Evolutionary conservation across 2,329 filamentous ascomycete genomes (phyloP), one percentile per base, ranked within the genome.

Genomic region (Pseudocercospora crystallina): DNA sequence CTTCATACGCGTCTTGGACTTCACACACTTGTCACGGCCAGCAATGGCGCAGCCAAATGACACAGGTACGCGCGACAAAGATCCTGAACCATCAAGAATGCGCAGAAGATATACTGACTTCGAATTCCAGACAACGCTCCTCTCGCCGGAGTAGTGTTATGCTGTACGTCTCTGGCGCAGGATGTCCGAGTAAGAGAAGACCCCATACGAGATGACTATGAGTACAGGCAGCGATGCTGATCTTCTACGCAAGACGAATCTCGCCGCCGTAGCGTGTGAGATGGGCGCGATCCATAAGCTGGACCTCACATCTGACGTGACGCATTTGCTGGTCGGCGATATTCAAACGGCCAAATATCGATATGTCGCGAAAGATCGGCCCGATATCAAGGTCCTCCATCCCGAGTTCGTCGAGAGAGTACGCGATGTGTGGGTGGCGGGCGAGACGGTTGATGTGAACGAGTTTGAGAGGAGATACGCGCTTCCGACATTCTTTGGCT

Each of bases 301-400:
- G 70, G 91, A 99, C 69, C 82, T 99, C 38, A 97, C 91, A n/a
- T 89, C 88, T 49, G 90, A 96, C 69, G 90, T 95, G 41, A 97
- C 94, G 5, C 94, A 99, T 74, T 83, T 99, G 40, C 81, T 99
- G 57, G 89, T 96, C 55, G 94, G 91, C 68, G 85, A 88, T 63
- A 87, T 90, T 64, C 83, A 92, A 67, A 97, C 92, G 1, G 83
- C 87, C 43, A 99, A 99, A 71, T 99, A 99, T 73, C 87, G 85
- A 69, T 96, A 95, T 76, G 92, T 97, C 64, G 94, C 92, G 47
- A 89, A 86, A 66, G 87, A 92, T 68, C 82, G 94, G 45, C 84
- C 86, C 41, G 94, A 99, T 65, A 85, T 99, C 64, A 84, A 83
- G 66, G 85, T 90, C 43, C 85, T 99, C 74, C 82, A 82, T 37